phyloP scores from a whole-genome alignment of 352 stramenopile genomes.

The Globisporangium iwayamae region DNA sequence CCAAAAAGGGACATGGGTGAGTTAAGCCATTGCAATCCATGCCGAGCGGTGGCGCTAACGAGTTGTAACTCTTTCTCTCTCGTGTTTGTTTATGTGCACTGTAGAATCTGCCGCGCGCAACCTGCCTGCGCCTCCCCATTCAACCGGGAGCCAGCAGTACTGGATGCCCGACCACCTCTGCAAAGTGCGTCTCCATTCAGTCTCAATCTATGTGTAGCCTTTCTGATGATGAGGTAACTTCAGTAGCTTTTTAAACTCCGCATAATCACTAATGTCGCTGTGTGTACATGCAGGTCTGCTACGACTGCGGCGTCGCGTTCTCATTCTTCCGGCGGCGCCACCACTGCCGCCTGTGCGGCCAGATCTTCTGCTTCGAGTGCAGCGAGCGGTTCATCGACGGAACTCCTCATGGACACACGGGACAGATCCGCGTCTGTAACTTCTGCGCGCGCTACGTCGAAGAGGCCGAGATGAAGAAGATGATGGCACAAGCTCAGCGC shows the following conservation, averaged over 20 bases:
- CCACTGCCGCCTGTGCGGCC: slow-evolving; percentile 81
- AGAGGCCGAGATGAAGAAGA: slow-evolving; percentile 34
- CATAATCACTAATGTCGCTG: neutral
- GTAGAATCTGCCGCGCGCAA: slow-evolving; percentile 24
- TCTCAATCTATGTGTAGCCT: neutral
- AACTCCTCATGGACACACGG: slow-evolving; percentile 43
- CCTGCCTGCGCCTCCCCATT: slow-evolving; percentile 26
- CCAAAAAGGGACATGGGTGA: slow-evolving; percentile 13
- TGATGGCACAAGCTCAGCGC: slow-evolving; percentile 11
- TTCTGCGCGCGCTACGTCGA: slow-evolving; percentile 61
- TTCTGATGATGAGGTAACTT: neutral
- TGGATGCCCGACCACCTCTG: slow-evolving; percentile 87
- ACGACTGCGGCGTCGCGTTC: slow-evolving; percentile 75
- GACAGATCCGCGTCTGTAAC: slow-evolving; percentile 69
- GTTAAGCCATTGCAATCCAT: neutral
- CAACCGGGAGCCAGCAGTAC: slow-evolving; percentile 57
- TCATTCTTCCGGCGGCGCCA: slow-evolving; percentile 82
- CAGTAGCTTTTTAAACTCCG: neutral
- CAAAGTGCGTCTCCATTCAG: slow-evolving; percentile 40
- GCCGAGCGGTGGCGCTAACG: neutral
- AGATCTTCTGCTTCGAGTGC: slow-evolving; percentile 86
- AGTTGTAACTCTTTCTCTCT: neutral
- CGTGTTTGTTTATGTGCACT: no score
- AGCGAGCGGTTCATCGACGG: slow-evolving; percentile 77
- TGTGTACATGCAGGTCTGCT: slow-evolving; percentile 54